Evolutionary conservation across 139 green algal species (phyloP).

Genomic region (Parachlorella kessleri): DNA sequence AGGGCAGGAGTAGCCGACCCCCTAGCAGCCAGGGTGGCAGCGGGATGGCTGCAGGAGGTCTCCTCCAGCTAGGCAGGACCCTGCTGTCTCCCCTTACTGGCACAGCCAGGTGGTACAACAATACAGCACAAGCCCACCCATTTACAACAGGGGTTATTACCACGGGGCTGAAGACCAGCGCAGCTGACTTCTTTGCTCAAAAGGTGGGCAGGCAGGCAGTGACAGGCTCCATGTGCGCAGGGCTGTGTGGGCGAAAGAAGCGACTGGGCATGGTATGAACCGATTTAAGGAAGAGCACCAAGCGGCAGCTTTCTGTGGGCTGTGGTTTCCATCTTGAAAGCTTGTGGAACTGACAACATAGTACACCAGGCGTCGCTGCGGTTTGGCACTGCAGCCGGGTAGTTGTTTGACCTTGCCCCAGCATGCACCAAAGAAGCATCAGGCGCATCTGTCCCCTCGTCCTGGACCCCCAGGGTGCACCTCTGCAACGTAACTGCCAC

Average conservation of each 20-base stretch:
- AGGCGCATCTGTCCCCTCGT: too few relatives aligned
- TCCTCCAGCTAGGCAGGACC: slow-evolving; percentile 27
- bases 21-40: too few relatives aligned
- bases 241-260: not conserved
- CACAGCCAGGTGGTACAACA: slow-evolving; percentile 59
- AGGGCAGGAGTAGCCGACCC: too few relatives aligned
- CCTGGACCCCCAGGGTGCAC: too few relatives aligned
- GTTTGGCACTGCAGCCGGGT: too few relatives aligned
- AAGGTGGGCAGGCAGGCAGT: slow-evolving; percentile 68
- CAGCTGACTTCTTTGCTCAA: slow-evolving; percentile 90
- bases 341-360: too few relatives aligned
- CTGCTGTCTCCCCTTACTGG: slow-evolving; percentile 50
- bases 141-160: slow-evolving; percentile 79
- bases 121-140: slow-evolving; percentile 56
- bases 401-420: too few relatives aligned
- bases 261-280: not conserved
- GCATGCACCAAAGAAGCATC: too few relatives aligned
- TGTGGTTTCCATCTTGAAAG: too few relatives aligned
- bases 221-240: not conserved
- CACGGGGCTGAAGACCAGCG: slow-evolving; percentile 83
- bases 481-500: not conserved
- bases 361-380: too few relatives aligned
- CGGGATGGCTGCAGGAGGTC: too few relatives aligned
- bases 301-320: too few relatives aligned
- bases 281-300: not conserved